Evolutionary conservation across 176 grass and related monocot species (phyloP), one percentile per base, ranked within the genome.

Genomic region (Musa troglodytarum): DNA sequence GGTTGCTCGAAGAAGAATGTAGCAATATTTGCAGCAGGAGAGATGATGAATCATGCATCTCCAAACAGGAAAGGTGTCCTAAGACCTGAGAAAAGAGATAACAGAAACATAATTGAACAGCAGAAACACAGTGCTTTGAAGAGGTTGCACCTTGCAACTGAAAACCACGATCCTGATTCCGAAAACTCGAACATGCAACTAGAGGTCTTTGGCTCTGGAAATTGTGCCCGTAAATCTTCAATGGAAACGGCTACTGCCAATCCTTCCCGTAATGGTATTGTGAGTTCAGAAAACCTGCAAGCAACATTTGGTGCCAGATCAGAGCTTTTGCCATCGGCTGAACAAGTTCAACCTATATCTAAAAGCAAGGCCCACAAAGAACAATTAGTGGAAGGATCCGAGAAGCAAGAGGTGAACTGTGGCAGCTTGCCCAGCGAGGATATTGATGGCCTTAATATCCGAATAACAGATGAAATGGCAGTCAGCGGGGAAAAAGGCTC

Each of bases 131-230:
- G 61, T 71, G 71, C 50, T 76, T 11, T 1, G 17, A 58, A 74
- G 43, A 59, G 16, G n/a, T 49, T 28, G 61, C 22, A 55, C 20
- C 69, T 71, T 56, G 77, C 77, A 80, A 77, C 50, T 82, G 80
- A 85, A 81, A 43, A 43, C 11, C 28, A 43, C 8, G n/a, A 1
- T 24, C 52, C 68, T 69, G 84, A 77, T 72, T 49, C 81, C 58
- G 50, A 72, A 78, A 65, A 86, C 76, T 75, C 53, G 69, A 54
- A 85, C 61, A 80, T 80, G 58, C 90, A 86, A 78, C 52, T 65
- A n/a, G 69, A 51, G 81, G 70, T 76, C 54, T 80, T 72, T 54
- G 74, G 57, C 53, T 84, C 73, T 67, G 80, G 71, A 80, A 69
- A 64, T 82, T 54, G 63, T 86, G 57, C 54, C 49, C 74, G 16